A percentile compares a stretch with the other conserved stretches of the same genome.
Evolutionary conservation across 208 protist genomes (phyloP).

Genomic region (Trichomonas vaginalis): DNA sequence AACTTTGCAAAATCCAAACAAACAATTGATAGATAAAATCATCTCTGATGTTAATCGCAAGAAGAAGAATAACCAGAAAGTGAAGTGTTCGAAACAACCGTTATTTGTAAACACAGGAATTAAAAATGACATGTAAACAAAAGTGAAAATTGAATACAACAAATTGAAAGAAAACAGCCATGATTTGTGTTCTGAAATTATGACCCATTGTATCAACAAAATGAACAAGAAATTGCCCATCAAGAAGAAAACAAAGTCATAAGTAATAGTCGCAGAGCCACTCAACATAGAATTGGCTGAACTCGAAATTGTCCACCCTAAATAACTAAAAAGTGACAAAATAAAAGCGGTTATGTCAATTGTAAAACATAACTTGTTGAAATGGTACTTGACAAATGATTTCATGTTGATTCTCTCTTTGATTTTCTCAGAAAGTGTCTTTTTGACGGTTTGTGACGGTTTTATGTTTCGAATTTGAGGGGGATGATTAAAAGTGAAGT

Average conservation of each 20-base stretch:
- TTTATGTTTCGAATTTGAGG: no score
- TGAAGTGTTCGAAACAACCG: no score
- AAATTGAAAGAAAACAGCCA: background rate
- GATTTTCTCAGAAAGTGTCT: no score
- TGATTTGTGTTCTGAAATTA: background rate
- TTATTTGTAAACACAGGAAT: no score
- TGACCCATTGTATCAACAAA: background rate
- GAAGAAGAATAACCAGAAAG: background rate
- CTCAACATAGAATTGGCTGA: background rate
- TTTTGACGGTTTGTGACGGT: no score
- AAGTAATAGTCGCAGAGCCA: background rate
- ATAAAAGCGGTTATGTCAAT: background rate
- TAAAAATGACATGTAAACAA: no score
- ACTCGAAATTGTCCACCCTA: background rate
- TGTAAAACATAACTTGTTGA: background rate
- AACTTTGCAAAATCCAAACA: background rate
- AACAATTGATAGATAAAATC: background rate
- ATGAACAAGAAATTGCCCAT: background rate
- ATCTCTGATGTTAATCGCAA: background rate
- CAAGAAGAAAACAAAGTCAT: background rate
- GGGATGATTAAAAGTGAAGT: no score
- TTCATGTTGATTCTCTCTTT: background rate
- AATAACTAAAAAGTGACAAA: background rate
- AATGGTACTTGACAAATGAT: background rate
- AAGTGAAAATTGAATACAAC: background rate